Evolutionary conservation across 2,329 filamentous ascomycete species (phyloP).

Genomic region (Fusarium sp.): DNA sequence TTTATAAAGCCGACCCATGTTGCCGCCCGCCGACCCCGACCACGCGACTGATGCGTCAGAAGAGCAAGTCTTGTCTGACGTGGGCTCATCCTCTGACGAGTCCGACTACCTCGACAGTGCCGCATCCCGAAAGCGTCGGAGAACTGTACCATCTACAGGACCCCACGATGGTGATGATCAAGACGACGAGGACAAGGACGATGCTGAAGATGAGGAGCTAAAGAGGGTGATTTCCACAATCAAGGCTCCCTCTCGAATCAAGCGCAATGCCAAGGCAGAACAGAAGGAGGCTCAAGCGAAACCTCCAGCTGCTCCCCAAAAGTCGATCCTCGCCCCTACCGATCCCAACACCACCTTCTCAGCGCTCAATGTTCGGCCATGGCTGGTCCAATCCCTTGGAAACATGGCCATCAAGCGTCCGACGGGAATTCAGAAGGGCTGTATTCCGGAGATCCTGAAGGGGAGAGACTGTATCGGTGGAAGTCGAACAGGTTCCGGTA

Average conservation of each 20-base stretch:
- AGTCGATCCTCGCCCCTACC: conserved; percentile 58
- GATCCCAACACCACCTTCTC: conserved; percentile 72
- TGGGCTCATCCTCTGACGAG: conserved; percentile 46
- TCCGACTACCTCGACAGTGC: conserved; percentile 60
- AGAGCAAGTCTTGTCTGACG: conserved; percentile 25
- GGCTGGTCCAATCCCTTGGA: conserved; percentile 82
- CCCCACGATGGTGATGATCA: conserved; percentile 41
- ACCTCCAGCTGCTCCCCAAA: conserved; percentile 38
- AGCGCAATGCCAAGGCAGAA: conserved; percentile 46
- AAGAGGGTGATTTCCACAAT: conserved; percentile 53
- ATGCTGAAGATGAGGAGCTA: conserved; percentile 47
- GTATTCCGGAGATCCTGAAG: conserved; percentile 90
- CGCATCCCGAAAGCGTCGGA: conserved; percentile 56
- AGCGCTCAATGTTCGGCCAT: conserved; percentile 76
- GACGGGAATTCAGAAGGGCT: conserved; percentile 90
- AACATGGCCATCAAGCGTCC: conserved; percentile 84
- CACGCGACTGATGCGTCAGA: conserved; percentile 31
- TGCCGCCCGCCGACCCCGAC: conserved; percentile 32
- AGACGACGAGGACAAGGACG: conserved; percentile 45
- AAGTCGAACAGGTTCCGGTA: conserved; percentile 93
- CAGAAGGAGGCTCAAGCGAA: conserved; percentile 34
- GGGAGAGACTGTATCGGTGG: conserved; percentile 95
- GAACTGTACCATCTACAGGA: conserved; percentile 44
- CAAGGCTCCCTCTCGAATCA: conserved; percentile 63
- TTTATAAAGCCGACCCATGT: conserved; percentile 39